Conservation (phyloP, 495 filamentous ascomycete species). For the Aspergillus diversus region DNA sequence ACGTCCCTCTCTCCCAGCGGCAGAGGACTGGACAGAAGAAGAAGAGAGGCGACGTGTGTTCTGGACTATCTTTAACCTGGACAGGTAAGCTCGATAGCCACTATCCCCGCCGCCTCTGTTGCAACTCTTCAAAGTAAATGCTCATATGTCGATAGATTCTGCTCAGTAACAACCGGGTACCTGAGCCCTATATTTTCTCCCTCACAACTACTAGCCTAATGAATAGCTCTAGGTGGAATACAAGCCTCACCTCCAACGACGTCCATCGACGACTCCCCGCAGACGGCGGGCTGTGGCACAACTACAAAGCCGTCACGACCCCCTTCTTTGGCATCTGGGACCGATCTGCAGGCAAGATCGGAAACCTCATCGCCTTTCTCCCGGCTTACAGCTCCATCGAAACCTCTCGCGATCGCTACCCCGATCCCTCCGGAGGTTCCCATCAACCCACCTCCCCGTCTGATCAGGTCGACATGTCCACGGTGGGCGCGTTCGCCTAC, state of each 20-base stretch:
- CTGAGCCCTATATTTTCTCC: too few species aligned
- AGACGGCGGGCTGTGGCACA: slow-evolving; percentile 4
- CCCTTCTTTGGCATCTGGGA: slow-evolving; percentile 12
- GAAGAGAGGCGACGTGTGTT: slow-evolving; percentile 3
- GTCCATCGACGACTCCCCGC: slow-evolving; percentile 6
- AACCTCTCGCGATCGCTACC: background rate
- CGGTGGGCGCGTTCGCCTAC: slow-evolving; percentile 2
- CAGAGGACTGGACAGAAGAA: slow-evolving; percentile 1
- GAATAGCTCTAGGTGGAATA: background rate
- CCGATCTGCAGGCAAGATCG: slow-evolving; percentile 1
- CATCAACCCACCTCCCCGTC: background rate
- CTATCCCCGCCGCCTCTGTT: too few species aligned
- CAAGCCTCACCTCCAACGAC: slow-evolving; percentile 5
- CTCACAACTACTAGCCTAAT: too few species aligned
- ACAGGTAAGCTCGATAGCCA: background rate
- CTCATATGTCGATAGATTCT: background rate
- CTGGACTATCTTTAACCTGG: slow-evolving; percentile 10
- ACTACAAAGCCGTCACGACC: background rate
- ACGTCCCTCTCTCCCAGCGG: background rate
- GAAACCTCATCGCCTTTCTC: slow-evolving; percentile 4
- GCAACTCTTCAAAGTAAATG: too few species aligned
- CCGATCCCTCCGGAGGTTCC: background rate
- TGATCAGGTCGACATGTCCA: background rate
- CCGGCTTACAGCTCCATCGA: slow-evolving; percentile 6
- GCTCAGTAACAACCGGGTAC: background rate